Conservation (phyloP, 495 filamentous ascomycete species). For the Clavariopsis aquatica region DNA sequence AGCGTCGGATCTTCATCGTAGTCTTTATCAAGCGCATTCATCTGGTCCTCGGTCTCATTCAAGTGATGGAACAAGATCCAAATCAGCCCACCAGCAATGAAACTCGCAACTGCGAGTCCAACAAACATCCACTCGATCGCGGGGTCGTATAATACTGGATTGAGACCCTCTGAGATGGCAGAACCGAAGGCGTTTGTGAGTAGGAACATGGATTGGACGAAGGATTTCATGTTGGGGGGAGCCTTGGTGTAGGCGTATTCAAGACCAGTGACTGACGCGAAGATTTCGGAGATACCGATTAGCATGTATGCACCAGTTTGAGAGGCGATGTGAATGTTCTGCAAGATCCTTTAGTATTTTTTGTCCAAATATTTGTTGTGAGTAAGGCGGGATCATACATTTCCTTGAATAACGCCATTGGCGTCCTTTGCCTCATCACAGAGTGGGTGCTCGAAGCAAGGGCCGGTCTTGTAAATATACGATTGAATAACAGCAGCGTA, state of each 20-base stretch:
- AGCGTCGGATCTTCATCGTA: slow-evolving; percentile 23
- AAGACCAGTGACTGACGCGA: slow-evolving; percentile 69
- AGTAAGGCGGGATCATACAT: slow-evolving; percentile 44
- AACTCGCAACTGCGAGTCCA: slow-evolving; percentile 39
- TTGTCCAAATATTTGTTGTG: slow-evolving; percentile 24
- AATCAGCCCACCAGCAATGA: slow-evolving; percentile 35
- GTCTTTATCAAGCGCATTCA: slow-evolving; percentile 36
- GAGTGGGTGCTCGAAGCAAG: slow-evolving; percentile 46
- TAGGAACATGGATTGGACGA: slow-evolving; percentile 67
- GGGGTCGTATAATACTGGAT: slow-evolving; percentile 62
- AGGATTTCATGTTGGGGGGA: slow-evolving; percentile 66
- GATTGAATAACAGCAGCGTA: slow-evolving; percentile 71
- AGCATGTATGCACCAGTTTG: slow-evolving; percentile 51
- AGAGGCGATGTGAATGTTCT: slow-evolving; percentile 46
- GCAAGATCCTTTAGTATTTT: slow-evolving; percentile 12
- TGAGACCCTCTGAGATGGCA: slow-evolving; percentile 58
- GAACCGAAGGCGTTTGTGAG: slow-evolving; percentile 53
- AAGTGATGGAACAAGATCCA: slow-evolving; percentile 43
- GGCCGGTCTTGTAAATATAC: slow-evolving; percentile 64
- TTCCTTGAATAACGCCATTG: slow-evolving; percentile 25
- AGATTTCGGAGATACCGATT: slow-evolving; percentile 68
- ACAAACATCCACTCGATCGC: slow-evolving; percentile 54
- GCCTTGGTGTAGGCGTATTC: slow-evolving; percentile 74
- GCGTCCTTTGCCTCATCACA: slow-evolving; percentile 33
- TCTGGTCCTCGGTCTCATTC: slow-evolving; percentile 41